Percentiles rank a stretch among this genome's conserved stretches.
These are phyloP conservation scores for Fusarium sororula DNA, from an alignment of 2,329 filamentous ascomycete species.

Conservation along the genomic window DNA sequence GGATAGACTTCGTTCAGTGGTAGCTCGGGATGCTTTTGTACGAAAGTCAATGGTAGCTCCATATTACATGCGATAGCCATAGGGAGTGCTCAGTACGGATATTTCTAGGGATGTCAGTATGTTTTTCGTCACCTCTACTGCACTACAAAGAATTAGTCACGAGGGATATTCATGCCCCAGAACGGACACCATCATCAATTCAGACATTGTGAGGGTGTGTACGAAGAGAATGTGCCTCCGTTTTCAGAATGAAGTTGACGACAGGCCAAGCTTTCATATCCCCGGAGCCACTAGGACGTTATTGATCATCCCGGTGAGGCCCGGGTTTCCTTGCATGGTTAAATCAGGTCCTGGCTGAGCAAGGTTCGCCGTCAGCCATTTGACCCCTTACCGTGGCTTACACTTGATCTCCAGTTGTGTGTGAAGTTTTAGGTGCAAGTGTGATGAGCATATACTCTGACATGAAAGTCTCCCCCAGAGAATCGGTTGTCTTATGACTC, in stretches of 20 bases:
- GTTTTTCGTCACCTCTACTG: slow-evolving; percentile 13
- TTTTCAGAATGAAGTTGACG: neutral
- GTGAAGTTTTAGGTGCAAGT: neutral
- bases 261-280: neutral
- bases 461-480: neutral
- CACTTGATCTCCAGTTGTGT: neutral
- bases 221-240: neutral
- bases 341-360: slow-evolving; percentile 34
- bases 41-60: neutral
- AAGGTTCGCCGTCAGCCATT: slow-evolving; percentile 23
- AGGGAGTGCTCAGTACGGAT: neutral
- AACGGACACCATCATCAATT: neutral
- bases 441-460: neutral
- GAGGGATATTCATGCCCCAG: neutral
- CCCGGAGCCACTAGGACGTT: slow-evolving; percentile 29
- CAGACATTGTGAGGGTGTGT: neutral
- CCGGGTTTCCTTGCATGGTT: slow-evolving; percentile 38
- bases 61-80: neutral
- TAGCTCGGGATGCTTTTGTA: slow-evolving; percentile 12
- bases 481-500: too few relatives aligned
- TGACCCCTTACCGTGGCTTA: neutral
- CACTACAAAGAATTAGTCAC: neutral
- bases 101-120: neutral
- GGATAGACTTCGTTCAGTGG: neutral
- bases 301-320: slow-evolving; percentile 30